A percentile compares a stretch with the other conserved stretches of the same genome.
Evolutionary conservation across 345 rosid species (phyloP).

Genomic region (Hypericum perforatum): DNA sequence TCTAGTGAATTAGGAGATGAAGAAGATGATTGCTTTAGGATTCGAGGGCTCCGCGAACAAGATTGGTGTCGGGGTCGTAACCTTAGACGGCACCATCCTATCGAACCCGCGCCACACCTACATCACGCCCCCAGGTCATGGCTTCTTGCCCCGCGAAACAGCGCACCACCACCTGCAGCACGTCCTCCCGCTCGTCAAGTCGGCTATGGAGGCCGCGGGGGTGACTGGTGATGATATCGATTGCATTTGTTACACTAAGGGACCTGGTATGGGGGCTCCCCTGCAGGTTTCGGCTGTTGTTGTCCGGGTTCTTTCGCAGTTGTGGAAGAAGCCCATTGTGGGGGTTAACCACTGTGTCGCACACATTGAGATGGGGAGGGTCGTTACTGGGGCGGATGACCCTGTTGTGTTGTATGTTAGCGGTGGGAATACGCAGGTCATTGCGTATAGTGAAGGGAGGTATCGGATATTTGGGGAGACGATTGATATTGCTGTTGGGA

Average conservation of each 20-base stretch:
- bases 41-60: conserved; percentile 97
- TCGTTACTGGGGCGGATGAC: conserved; percentile 85
- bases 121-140: conserved; percentile 94
- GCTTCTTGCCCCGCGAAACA: conserved; percentile 90
- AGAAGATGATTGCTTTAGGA: conserved; percentile 71
- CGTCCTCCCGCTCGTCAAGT: conserved; percentile 66
- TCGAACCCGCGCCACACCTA: conserved; percentile 95
- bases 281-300: conserved; percentile 74
- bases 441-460: conserved; percentile 93
- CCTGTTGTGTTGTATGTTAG: conserved; percentile 95
- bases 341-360: conserved; percentile 96
- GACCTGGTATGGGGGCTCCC: conserved; percentile 97
- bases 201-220: conserved; percentile 53
- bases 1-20: conserved; percentile 28
- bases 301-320: conserved; percentile 62
- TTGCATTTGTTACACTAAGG: conserved; percentile 88
- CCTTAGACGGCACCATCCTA: conserved; percentile 66
- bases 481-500: conserved; percentile 96
- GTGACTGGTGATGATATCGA: conserved; percentile 65
- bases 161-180: conserved; percentile 88
- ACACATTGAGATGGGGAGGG: conserved; percentile 95
- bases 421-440: conserved; percentile 98
- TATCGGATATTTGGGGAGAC: conserved; percentile 90
- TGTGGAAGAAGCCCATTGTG: conserved; percentile 89
- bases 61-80: conserved; percentile 82